phyloP scores from a whole-genome alignment of 371 early-diverging fungal genomes.

The Chytridiales sp. region DNA sequence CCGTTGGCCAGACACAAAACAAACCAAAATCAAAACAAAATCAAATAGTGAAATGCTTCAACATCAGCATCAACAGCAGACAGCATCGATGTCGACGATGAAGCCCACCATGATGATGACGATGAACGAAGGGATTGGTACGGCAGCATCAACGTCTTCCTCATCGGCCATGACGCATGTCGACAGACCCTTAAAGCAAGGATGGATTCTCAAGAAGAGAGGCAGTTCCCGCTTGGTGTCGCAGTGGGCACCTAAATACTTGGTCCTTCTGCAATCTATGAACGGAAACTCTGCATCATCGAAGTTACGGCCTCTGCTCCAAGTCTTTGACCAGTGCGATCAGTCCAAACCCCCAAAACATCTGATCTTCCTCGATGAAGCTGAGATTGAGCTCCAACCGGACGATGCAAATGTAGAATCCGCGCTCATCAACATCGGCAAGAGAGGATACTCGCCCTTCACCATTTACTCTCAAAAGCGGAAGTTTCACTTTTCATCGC shows the following conservation, averaged over 20 bases:
- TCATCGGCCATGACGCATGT: too few relatives aligned
- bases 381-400: slow-evolving; percentile 25
- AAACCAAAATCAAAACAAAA: too few relatives aligned
- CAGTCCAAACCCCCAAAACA: slow-evolving; percentile 46
- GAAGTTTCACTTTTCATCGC: slow-evolving; percentile 50
- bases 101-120: too few relatives aligned
- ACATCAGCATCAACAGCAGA: too few relatives aligned
- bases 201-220: slow-evolving; percentile 48
- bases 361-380: slow-evolving; percentile 32
- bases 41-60: too few relatives aligned
- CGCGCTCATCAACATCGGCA: slow-evolving; percentile 17
- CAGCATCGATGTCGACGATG: too few relatives aligned
- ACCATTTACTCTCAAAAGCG: slow-evolving; percentile 31
- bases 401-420: slow-evolving; percentile 8
- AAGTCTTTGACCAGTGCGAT: slow-evolving; percentile 43
- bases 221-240: slow-evolving; percentile 44
- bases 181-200: slow-evolving; percentile 50
- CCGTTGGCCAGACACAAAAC: too few relatives aligned
- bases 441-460: slow-evolving; percentile 37
- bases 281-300: background rate
- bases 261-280: slow-evolving; percentile 34
- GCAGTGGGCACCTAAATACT: slow-evolving; percentile 45
- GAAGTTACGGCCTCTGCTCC: slow-evolving; percentile 14
- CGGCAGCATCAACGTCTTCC: too few relatives aligned
- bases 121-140: too few relatives aligned